Evolutionary conservation across 441 rosid genomes (phyloP).

Genomic region (Brassica hybrid): DNA sequence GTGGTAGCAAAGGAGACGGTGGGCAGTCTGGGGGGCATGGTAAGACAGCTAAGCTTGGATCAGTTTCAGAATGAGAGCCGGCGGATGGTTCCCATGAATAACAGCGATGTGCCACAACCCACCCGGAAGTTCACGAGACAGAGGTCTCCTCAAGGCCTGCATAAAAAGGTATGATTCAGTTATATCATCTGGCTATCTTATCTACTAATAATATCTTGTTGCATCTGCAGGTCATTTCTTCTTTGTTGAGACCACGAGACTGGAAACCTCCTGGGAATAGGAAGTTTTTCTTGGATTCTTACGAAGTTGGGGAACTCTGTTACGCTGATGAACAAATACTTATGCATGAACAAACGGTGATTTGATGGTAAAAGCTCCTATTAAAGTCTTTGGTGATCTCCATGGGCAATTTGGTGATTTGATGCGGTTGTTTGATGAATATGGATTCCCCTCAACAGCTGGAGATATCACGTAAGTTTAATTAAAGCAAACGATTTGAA

Average conservation of each 20-base stretch:
- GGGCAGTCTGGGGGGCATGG: constrained; percentile 95
- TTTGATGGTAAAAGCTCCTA: constrained; percentile 89
- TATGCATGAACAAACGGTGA: constrained; percentile 75
- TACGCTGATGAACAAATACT: constrained; percentile 73
- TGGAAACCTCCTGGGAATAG: constrained; percentile 81
- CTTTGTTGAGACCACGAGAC: constrained; percentile 76
- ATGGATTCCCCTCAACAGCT: constrained; percentile 82
- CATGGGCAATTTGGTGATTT: constrained; percentile 85
- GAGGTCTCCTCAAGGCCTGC: constrained; percentile 94
- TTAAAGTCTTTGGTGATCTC: constrained; percentile 90
- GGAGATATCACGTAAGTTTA: constrained; percentile 78
- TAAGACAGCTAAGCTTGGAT: constrained; percentile 94
- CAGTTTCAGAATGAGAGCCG: constrained; percentile 99
- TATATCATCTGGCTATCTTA: too few relatives aligned
- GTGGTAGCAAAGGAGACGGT: constrained; percentile 97
- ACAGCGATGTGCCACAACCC: constrained; percentile 67
- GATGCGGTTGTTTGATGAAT: constrained; percentile 80
- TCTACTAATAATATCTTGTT: neutral
- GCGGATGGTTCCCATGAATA: constrained; percentile 86
- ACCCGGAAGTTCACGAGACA: constrained; percentile 83
- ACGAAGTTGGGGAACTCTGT: constrained; percentile 82
- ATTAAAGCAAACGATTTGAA: neutral
- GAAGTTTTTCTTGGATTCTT: constrained; percentile 76
- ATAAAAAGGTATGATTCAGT: constrained; percentile 71
- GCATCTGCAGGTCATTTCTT: constrained; percentile 74